Evolutionary conservation across 352 stramenopile genomes (phyloP).

Genomic region (Thalassiosira mediterranea): DNA sequence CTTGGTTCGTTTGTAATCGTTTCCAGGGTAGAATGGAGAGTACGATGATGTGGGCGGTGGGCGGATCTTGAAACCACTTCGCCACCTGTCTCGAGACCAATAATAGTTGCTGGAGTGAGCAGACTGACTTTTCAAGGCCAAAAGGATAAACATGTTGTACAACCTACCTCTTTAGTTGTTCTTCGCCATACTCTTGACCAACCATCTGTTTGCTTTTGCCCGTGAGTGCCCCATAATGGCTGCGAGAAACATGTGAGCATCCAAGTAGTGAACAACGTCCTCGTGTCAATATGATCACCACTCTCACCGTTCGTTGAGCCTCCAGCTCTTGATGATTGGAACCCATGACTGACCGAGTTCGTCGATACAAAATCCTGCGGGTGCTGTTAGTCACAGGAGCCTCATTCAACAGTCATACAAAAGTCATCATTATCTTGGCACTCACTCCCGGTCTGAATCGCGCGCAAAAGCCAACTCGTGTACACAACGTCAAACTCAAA

Average conservation of each 20-base stretch:
- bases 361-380: conserved; percentile 82
- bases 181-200: conserved; percentile 91
- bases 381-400: too few relatives aligned
- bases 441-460: conserved; percentile 91
- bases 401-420: too few relatives aligned
- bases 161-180: conserved; percentile 89
- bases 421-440: neutral
- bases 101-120: too few relatives aligned
- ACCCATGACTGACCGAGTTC: conserved; percentile 92
- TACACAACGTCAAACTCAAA: conserved; percentile 94
- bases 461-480: conserved; percentile 92
- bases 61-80: conserved; percentile 81
- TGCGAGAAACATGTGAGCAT: too few relatives aligned
- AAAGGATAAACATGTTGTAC: too few relatives aligned
- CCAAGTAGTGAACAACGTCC: too few relatives aligned
- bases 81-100: conserved; percentile 86
- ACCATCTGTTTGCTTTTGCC: conserved; percentile 95
- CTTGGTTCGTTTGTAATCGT: conserved; percentile 79
- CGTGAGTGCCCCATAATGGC: conserved; percentile 89
- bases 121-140: too few relatives aligned
- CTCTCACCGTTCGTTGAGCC: conserved; percentile 89
- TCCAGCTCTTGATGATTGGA: conserved; percentile 86
- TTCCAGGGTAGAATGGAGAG: conserved; percentile 76
- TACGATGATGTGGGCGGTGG: conserved; percentile 72
- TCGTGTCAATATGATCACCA: too few relatives aligned